Evolutionary conservation across 192 early-diverging fungal species (phyloP).

Genomic region (Backusella tarrabulga): DNA sequence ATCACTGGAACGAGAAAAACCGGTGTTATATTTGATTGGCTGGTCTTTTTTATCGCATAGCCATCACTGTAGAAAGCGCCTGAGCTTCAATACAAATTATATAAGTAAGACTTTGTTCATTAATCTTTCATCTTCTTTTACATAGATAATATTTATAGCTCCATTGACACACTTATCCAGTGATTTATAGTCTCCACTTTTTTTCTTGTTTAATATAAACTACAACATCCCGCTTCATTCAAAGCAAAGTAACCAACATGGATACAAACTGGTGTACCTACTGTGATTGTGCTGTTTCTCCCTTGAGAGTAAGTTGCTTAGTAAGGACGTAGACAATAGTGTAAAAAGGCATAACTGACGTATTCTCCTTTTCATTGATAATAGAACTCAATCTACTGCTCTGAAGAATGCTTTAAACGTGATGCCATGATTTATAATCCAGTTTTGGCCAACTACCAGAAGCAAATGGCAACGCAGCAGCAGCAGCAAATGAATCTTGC

Average conservation of each 20-base stretch:
- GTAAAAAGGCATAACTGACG: neutral
- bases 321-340: neutral
- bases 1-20: neutral
- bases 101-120: neutral
- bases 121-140: neutral
- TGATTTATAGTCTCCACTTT: neutral
- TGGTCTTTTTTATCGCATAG: neutral
- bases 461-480: neutral
- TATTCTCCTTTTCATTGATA: neutral
- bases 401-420: slow-evolving; percentile 5
- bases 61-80: neutral
- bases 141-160: neutral
- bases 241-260: neutral
- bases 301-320: slow-evolving; percentile 12
- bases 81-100: slow-evolving; percentile 3
- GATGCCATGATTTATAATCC: neutral
- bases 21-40: neutral
- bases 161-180: neutral
- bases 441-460: neutral
- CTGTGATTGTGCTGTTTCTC: slow-evolving; percentile 14
- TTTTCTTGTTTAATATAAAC: neutral
- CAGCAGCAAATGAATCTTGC: neutral
- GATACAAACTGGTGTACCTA: slow-evolving; percentile 26
- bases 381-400: slow-evolving; percentile 7
- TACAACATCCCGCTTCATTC: neutral